A percentile compares a stretch with the other conserved stretches of the same genome.
These are phyloP conservation scores for Sarcocystis neurona DNA, from an alignment of 169 alveolate genomes.

Conservation along the genomic window DNA sequence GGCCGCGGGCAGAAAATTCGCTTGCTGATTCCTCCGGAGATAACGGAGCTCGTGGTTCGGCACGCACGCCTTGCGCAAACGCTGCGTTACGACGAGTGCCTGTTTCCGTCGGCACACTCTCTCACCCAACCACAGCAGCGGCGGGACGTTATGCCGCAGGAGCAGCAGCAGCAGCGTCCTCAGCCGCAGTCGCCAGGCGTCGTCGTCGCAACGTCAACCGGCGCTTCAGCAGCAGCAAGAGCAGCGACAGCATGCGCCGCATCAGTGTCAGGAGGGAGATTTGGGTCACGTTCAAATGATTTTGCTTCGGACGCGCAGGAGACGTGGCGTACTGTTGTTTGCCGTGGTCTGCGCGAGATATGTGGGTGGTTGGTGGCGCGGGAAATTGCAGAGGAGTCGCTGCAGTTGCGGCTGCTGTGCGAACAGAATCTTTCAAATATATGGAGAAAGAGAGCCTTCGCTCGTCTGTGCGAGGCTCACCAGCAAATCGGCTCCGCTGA, in stretches of 20 bases:
- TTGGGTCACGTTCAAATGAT: too few species aligned
- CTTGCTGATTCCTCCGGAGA: conserved; percentile 64
- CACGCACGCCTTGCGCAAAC: conserved; percentile 42
- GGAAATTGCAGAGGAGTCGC: conserved; percentile 55
- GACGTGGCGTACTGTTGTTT: conserved; percentile 4
- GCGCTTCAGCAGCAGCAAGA: background rate
- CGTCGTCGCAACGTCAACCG: background rate
- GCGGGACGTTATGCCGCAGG: conserved; percentile 25
- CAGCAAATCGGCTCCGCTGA: conserved; percentile 35
- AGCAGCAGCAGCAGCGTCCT: conserved; percentile 10
- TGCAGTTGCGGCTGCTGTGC: conserved; percentile 63
- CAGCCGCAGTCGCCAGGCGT: background rate
- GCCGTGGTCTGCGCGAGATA: conserved; percentile 34
- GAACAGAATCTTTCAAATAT: conserved; percentile 61
- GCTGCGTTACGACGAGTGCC: conserved; percentile 12
- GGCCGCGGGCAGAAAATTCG: conserved; percentile 69
- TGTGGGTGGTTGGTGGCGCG: conserved; percentile 66
- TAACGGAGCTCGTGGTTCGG: conserved; percentile 39
- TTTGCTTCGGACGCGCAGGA: too few species aligned
- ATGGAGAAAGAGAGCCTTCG: conserved; percentile 61
- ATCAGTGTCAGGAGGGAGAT: too few species aligned
- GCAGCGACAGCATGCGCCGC: background rate
- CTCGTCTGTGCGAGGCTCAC: conserved; percentile 40
- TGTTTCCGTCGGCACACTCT: conserved; percentile 32
- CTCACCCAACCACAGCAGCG: conserved; percentile 29